Evolutionary conservation across 2,329 filamentous ascomycete species (phyloP).

Genomic region (Diaporthe vaccinii): DNA sequence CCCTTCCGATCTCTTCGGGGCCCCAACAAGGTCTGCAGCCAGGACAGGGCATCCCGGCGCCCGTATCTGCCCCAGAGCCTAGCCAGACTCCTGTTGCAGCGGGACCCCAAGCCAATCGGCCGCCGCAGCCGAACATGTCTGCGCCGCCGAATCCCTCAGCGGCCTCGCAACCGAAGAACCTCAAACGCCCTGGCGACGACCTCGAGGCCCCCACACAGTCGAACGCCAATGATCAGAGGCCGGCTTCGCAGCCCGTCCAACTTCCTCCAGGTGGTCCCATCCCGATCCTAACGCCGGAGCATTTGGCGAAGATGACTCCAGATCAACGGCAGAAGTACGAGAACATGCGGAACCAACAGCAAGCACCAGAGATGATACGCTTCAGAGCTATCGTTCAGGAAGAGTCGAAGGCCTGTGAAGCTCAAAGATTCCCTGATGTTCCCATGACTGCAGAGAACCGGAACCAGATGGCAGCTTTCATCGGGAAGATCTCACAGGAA

Average conservation of each 20-base stretch:
- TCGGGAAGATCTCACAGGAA: constrained; percentile 55
- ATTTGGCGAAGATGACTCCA: constrained; percentile 57
- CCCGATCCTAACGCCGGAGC: constrained; percentile 45
- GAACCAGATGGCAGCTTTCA: constrained; percentile 59
- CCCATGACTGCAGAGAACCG: constrained; percentile 61
- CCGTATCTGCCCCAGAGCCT: constrained; percentile 45
- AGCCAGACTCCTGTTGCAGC: constrained; percentile 45
- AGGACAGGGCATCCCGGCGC: constrained; percentile 43
- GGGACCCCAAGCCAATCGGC: constrained; percentile 44
- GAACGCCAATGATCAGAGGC: constrained; percentile 48
- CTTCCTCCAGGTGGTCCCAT: constrained; percentile 12
- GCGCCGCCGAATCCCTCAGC: constrained; percentile 55
- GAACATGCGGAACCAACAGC: constrained; percentile 46
- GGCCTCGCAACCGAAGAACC: constrained; percentile 57
- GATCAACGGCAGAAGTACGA: constrained; percentile 63
- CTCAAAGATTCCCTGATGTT: constrained; percentile 60
- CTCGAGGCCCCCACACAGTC: constrained; percentile 49
- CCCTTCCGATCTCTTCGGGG: neutral
- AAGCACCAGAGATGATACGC: constrained; percentile 44
- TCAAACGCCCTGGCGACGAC: constrained; percentile 68
- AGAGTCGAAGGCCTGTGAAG: constrained; percentile 53
- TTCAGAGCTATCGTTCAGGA: constrained; percentile 56
- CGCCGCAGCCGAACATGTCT: constrained; percentile 51
- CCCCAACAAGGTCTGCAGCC: constrained; percentile 45
- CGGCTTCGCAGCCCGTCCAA: constrained; percentile 42